Percentiles rank a stretch among this genome's conserved stretches.
These are phyloP conservation scores for Vicia sativa DNA, from an alignment of 306 rosid genomes.

Conservation along the genomic window DNA sequence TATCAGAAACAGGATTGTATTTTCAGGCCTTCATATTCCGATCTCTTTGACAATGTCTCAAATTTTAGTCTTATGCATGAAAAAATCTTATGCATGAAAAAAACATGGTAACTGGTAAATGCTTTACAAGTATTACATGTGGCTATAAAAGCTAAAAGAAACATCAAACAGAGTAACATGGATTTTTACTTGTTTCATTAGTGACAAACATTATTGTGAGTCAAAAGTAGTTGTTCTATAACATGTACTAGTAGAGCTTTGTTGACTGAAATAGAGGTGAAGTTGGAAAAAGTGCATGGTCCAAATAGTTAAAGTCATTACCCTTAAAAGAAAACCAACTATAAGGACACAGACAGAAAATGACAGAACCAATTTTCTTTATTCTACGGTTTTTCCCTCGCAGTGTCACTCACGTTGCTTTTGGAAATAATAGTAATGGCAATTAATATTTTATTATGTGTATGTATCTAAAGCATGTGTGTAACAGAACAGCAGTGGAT, in stretches of 20 bases:
- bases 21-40: too few relatives aligned
- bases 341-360: conserved; percentile 35
- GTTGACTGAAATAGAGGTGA: conserved; percentile 39
- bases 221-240: conserved; percentile 42
- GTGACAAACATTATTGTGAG: conserved; percentile 23
- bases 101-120: not conserved
- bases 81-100: not conserved
- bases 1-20: not conserved
- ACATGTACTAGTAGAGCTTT: conserved; percentile 34
- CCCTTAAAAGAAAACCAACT: conserved; percentile 31
- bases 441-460: conserved; percentile 18
- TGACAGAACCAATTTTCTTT: conserved; percentile 41
- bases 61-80: not conserved
- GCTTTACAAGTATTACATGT: not conserved
- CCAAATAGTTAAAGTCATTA: conserved; percentile 36
- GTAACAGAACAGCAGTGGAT: not conserved
- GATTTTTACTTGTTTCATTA: not conserved
- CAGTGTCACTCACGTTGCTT: conserved; percentile 21
- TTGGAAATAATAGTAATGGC: conserved; percentile 5
- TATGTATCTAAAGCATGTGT: conserved; percentile 1
- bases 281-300: conserved; percentile 34
- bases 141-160: not conserved
- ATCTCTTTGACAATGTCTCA: not conserved
- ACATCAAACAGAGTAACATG: not conserved
- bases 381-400: conserved; percentile 2